Base-by-base conservation (phyloP, 805 yeast genomes). In the Suhomyces faveliae region DNA sequence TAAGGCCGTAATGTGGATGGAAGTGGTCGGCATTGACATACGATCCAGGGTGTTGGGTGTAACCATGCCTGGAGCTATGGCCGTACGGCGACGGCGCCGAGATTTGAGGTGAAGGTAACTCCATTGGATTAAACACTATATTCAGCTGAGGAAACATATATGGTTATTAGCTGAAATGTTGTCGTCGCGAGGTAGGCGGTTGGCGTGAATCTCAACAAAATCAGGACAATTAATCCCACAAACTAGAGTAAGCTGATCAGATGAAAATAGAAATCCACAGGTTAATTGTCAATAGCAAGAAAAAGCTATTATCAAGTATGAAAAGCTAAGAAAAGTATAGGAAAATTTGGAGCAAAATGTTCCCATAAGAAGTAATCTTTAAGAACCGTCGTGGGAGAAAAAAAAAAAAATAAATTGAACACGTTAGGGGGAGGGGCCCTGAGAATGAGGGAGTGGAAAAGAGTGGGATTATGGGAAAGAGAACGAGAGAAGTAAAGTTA, bases 141-240 rank as follows among this genome's bases (percentile, higher is more conserved):
- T 42, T 30, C 38, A 29, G 44, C 13, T 27, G 37, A n/a, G 44
- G 44, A 42, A 29, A 42, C 44, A 42, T 42, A 21, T n/a, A 17
- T 33, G 20, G 21, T 9, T 33, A 15, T 17, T 33, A 33, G 37
- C 21, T n/a, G 15, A 33, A 17, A 33, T 33, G 37, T 33, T 15
- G 37, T 33, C n/a, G 21, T 33, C 37, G 37, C 37, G 37, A 33
- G 37, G 37, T 20, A 20, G 21, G 37, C 13, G 9, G 37, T 9
- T 17, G n/a, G 37, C 21, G 21, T 11, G n/a, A 9, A 33, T 7
- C 15, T 12, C 20, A 17, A 15, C 21, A 17, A n/a, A 15, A 17
- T 12, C 21, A 33, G 21, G 21, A 33, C 37, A 33, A 33, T 17
- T 33, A 15, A 15, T 33, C 37, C 21, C 37, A 17, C 37, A 20